Conservation (phyloP, 495 filamentous ascomycete species). For the Penicillium cinerascens region DNA sequence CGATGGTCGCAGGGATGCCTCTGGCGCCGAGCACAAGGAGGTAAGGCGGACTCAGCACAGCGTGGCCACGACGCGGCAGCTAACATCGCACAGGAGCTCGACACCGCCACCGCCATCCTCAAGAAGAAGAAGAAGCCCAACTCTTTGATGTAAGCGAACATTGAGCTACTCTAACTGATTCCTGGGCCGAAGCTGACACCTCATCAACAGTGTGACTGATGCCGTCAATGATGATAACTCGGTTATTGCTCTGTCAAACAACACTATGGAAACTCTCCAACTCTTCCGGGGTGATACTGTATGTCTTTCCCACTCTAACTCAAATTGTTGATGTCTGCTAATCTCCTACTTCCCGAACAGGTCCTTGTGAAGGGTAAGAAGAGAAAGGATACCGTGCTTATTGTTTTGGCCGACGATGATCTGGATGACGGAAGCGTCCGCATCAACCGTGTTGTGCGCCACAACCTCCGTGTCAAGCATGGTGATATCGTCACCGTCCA, state of each 20-base stretch:
- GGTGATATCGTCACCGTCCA: conserved; percentile 96
- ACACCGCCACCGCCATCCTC: conserved; percentile 93
- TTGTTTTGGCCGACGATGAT: conserved; percentile 95
- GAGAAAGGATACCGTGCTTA: conserved; percentile 97
- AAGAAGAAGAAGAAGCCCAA: conserved; percentile 99
- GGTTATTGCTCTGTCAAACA: conserved; percentile 95
- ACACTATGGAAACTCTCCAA: conserved; percentile 97
- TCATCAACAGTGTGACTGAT: conserved; percentile 77
- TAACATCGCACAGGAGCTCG: conserved; percentile 61
- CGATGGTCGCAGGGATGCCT: conserved; percentile 66
- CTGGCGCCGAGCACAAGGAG: conserved; percentile 82
- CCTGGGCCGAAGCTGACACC: conserved; percentile 33
- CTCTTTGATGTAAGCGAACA: conserved; percentile 74
- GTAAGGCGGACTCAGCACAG: conserved; percentile 43
- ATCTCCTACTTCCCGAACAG: background rate
- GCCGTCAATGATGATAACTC: conserved; percentile 99
- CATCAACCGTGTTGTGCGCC: conserved; percentile 95
- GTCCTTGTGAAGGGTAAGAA: conserved; percentile 99
- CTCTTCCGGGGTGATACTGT: conserved; percentile 93
- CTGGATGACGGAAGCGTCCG: conserved; percentile 94
- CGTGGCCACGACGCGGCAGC: background rate
- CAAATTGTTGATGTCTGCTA: background rate
- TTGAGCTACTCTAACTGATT: background rate
- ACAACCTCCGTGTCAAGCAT: conserved; percentile 97
- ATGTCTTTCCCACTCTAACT: background rate